Evolutionary conservation across 2,329 filamentous ascomycete species (phyloP).

Genomic region (Trichoderma harzianum): DNA sequence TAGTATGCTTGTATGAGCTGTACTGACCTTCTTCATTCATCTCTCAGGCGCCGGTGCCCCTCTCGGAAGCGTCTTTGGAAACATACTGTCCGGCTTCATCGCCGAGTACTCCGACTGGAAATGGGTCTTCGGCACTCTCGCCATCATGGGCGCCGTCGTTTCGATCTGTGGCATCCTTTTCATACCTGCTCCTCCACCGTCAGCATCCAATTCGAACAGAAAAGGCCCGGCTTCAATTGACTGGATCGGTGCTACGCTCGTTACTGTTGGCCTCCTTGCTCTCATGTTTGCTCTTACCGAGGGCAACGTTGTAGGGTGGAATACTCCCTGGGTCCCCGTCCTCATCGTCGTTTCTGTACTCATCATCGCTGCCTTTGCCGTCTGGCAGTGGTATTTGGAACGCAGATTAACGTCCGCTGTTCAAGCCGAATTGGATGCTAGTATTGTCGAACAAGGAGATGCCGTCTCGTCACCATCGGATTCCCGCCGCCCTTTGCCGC

Average conservation of each 20-base stretch:
- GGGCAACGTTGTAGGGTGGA: conserved; percentile 67
- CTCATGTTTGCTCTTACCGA: conserved; percentile 66
- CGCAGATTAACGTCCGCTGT: conserved; percentile 11
- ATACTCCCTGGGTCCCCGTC: conserved; percentile 57
- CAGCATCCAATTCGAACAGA: conserved; percentile 23
- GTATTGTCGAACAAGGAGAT: not conserved
- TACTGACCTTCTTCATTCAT: not conserved
- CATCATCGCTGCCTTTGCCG: conserved; percentile 53
- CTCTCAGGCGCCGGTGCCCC: conserved; percentile 57
- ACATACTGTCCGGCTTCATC: conserved; percentile 61
- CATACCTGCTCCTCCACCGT: conserved; percentile 51
- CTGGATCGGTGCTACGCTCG: conserved; percentile 62
- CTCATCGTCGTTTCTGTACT: conserved; percentile 57
- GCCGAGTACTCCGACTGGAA: conserved; percentile 61
- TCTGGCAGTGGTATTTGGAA: conserved; percentile 54
- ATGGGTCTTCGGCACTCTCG: conserved; percentile 65
- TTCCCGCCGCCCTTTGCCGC: conserved; percentile 24
- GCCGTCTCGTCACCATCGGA: not conserved
- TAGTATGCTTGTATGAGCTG: not conserved
- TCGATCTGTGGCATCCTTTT: conserved; percentile 56
- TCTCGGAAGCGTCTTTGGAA: conserved; percentile 62
- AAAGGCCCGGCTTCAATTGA: conserved; percentile 46
- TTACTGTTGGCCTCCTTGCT: conserved; percentile 60
- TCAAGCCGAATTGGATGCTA: not conserved
- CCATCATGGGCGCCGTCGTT: conserved; percentile 56